Evolutionary conservation across 2,329 filamentous ascomycete species (phyloP).

Genomic region (Myotisia sp.): DNA sequence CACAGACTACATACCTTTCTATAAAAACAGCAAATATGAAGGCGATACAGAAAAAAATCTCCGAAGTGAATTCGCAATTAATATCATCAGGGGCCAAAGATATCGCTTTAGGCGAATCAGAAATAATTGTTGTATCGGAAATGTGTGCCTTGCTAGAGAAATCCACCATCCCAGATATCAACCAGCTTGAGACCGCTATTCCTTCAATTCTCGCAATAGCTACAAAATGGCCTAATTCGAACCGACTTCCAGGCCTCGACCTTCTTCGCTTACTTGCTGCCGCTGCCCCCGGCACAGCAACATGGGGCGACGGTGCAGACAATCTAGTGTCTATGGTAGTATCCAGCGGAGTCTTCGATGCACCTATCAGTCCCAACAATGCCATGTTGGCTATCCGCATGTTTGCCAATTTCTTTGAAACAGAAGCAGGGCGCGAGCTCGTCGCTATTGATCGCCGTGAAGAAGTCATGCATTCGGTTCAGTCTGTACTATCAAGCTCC

Average conservation of each 20-base stretch:
- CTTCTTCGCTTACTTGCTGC: constrained; percentile 70
- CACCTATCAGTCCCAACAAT: constrained; percentile 58
- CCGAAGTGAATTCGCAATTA: constrained; percentile 55
- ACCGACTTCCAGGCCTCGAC: constrained; percentile 72
- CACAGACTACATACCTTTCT: constrained; percentile 63
- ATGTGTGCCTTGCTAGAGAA: constrained; percentile 51
- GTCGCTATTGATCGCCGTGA: constrained; percentile 43
- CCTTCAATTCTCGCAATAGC: constrained; percentile 56
- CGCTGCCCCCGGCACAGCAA: constrained; percentile 50
- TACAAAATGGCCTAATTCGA: constrained; percentile 64
- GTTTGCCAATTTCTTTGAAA: constrained; percentile 71
- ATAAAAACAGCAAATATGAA: constrained; percentile 58
- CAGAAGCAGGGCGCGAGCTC: constrained; percentile 53
- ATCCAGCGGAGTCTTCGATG: constrained; percentile 43
- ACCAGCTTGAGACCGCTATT: constrained; percentile 40
- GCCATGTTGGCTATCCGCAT: constrained; percentile 74
- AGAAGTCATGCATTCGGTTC: constrained; percentile 48
- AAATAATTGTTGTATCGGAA: constrained; percentile 48
- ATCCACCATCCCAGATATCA: constrained; percentile 28
- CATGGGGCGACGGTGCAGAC: constrained; percentile 38
- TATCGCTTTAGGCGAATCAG: constrained; percentile 55
- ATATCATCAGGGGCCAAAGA: constrained; percentile 58
- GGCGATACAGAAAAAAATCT: constrained; percentile 62
- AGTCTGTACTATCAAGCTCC: constrained; percentile 41
- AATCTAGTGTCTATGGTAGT: constrained; percentile 50